Base-by-base conservation (phyloP, 768 basidiomycete genomes). In the Xerocomellus amylosporus region DNA sequence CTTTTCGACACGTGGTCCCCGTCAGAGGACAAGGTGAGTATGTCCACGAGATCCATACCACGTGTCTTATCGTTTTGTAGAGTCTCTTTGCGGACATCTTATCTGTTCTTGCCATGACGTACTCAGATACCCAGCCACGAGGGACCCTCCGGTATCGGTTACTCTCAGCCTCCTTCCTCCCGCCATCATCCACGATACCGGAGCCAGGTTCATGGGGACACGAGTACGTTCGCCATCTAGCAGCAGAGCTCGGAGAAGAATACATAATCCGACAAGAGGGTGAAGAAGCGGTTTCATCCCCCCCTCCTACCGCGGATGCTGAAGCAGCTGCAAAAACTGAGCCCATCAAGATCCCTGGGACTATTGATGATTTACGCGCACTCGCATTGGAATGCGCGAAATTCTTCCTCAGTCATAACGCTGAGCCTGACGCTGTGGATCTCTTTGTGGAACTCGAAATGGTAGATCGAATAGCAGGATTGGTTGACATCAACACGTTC, bases 171-270 rank as follows among this genome's bases (percentile, higher is more conserved):
- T 82, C 87, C 17, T 76, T 88, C 46, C 81, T 83, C 42, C 83
- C 86, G 33, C 65, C 80, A 17, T 77, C 83, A 38, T 82, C 88
- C 3, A 82, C 84, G 4, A 81, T 90, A 20, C 79, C 88, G 3
- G 91, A 93, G 60, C 95, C 97, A 0, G 95, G 96, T n/a, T 81
- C 86, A 31, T 99, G 97, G 97, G 97, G 97, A 4, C 95, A 99
- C 69, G 97, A 99, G 77, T 99, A 99, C 66, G 92, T 98, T 50
- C 87, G 96, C 33, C 96, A 99, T 69, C 82, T 99, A 43, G 92
- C 97, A 12, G 88, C 96, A 2, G 97, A 99, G 68, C 85, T 99
- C 8, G 94, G 94, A 7, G 92, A 98, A 67, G 97, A 98, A 67
- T 98, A 87, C 67, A 81, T 77, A 24, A 68, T 77, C 45, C 85